phyloP scores from a whole-genome alignment of 2,329 filamentous ascomycete genomes.

The Fusarium sp. region DNA sequence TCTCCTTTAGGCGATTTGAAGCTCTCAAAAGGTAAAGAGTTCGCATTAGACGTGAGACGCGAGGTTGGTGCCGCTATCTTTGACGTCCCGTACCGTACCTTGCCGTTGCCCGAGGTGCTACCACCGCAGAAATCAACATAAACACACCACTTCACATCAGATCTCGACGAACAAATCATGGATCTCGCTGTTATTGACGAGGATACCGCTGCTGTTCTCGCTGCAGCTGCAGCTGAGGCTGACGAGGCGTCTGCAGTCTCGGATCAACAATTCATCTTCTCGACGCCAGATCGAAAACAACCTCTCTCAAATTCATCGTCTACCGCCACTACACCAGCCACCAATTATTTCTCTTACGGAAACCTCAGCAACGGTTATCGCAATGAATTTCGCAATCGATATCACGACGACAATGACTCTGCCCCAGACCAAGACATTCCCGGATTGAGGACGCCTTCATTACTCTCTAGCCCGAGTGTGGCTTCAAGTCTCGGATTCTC shows the following conservation, averaged over 20 bases:
- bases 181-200: conserved; percentile 45
- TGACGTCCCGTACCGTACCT: conserved; percentile 11
- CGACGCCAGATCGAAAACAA: conserved; percentile 45
- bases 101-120: conserved; percentile 18
- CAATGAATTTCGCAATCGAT: conserved; percentile 41
- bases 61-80: conserved; percentile 31
- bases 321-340: conserved; percentile 38
- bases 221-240: conserved; percentile 41
- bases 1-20: conserved; percentile 37
- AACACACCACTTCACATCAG: conserved; percentile 1
- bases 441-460: conserved; percentile 46
- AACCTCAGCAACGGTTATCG: conserved; percentile 33
- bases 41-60: conserved; percentile 17
- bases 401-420: conserved; percentile 43
- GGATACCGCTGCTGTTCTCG: conserved; percentile 43
- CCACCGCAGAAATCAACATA: background rate
- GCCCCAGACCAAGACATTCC: conserved; percentile 35
- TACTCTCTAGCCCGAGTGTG: conserved; percentile 50
- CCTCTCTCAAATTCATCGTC: conserved; percentile 32
- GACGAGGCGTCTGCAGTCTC: conserved; percentile 35
- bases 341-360: conserved; percentile 41
- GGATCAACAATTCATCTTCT: conserved; percentile 41
- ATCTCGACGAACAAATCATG: conserved; percentile 26
- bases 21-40: conserved; percentile 40
- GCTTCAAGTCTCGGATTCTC: conserved; percentile 51